Evolutionary conservation across 192 early-diverging fungal species (phyloP).

Genomic region (Mycoemilia scoparia): DNA sequence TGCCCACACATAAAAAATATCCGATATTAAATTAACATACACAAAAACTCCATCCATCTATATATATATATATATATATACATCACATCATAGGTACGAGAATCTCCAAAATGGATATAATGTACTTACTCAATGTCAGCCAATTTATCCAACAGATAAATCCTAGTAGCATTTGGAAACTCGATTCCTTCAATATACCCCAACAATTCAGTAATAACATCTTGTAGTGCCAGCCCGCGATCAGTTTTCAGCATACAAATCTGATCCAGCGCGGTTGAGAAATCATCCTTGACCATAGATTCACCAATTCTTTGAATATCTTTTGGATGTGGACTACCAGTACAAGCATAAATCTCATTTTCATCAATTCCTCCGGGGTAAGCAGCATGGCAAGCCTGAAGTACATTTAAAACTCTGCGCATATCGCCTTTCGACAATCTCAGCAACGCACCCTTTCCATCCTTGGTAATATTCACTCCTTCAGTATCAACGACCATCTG

Average conservation of each 20-base stretch:
- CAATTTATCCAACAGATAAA: conserved; percentile 59
- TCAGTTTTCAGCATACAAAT: conserved; percentile 58
- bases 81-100: neutral
- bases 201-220: conserved; percentile 72
- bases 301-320: conserved; percentile 63
- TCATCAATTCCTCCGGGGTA: conserved; percentile 51
- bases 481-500: conserved; percentile 50
- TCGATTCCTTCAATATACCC: conserved; percentile 47
- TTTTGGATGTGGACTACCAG: conserved; percentile 71
- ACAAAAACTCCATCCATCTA: too few species aligned
- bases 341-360: conserved; percentile 76
- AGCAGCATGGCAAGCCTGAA: conserved; percentile 83
- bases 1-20: neutral
- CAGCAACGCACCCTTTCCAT: conserved; percentile 65
- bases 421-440: conserved; percentile 87
- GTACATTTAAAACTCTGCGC: conserved; percentile 86
- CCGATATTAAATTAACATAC: neutral
- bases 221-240: conserved; percentile 76
- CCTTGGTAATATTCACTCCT: conserved; percentile 58
- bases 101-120: neutral
- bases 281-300: conserved; percentile 76
- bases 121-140: conserved; percentile 69
- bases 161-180: conserved; percentile 42
- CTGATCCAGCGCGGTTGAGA: conserved; percentile 49
- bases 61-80: too few species aligned